Conservation (phyloP, 2,329 filamentous ascomycete species). For the Colletotrichum siamense region DNA sequence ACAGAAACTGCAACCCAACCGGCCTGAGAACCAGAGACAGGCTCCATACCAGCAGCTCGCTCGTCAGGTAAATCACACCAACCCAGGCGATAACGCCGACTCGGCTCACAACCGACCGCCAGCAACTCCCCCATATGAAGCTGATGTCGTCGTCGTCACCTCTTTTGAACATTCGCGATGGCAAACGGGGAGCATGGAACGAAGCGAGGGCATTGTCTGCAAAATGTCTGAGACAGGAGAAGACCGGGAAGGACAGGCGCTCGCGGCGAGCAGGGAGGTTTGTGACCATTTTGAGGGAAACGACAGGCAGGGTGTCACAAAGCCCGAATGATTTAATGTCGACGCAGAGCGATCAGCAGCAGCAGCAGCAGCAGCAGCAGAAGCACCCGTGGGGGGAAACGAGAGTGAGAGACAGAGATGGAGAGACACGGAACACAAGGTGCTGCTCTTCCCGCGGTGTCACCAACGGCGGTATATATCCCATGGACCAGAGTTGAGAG, state of each 20-base stretch:
- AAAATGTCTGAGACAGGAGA: conserved; percentile 33
- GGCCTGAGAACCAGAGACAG: conserved; percentile 41
- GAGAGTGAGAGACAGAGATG: background rate
- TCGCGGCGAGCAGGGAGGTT: background rate
- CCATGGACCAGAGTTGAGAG: background rate
- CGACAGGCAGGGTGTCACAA: background rate
- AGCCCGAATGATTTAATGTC: background rate
- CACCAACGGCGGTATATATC: conserved; percentile 9
- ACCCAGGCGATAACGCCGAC: conserved; percentile 35
- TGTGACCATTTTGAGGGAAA: background rate
- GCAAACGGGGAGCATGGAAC: background rate
- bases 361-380: background rate
- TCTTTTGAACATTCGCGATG: conserved; percentile 7
- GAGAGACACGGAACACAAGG: conserved; percentile 5
- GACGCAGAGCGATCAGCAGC: background rate
- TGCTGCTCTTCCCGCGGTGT: background rate
- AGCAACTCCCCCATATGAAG: background rate
- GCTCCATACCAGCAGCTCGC: conserved; percentile 52
- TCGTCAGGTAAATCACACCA: conserved; percentile 41
- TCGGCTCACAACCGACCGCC: background rate
- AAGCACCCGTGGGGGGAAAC: background rate
- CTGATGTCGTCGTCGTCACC: background rate
- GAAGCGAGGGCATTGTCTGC: background rate
- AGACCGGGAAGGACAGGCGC: conserved; percentile 22
- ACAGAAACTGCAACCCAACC: conserved; percentile 46